Base-by-base conservation (phyloP, 2,329 filamentous ascomycete genomes). In the Sphaerulina populicola region DNA sequence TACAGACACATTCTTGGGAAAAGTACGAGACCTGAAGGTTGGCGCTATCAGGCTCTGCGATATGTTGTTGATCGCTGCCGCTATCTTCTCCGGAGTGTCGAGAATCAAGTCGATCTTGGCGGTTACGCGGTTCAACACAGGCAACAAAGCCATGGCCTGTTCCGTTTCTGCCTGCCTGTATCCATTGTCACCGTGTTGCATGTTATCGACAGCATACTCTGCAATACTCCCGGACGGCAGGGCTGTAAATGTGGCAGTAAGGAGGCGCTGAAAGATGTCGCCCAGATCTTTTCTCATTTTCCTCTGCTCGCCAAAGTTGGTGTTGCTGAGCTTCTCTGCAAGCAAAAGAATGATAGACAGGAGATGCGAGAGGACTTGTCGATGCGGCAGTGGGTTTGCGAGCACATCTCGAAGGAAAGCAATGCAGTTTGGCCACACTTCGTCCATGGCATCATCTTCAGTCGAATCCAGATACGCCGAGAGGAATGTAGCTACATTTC, bases 371-470 rank as follows among this genome's bases (percentile, higher is more conserved):
- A 98, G 71, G 6, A 90, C 91, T 64, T 96, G 90, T 50, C 93
- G 79, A 70, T 98, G 91, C 2, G 93, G 93, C 63, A 98, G 88
- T 1, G 93, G 94, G 64, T 98, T 98, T 21, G 85, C 82, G 27
- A 98, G 76, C 27, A 98, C 79, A 65, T 98, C 94, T 57, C 83
- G 85, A 54, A 97, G 69, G 68, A 98, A 98, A 0, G 85, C 80
- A 62, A 90, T 88, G 67, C 91, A 98, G 66, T 98, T 91, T 37
- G 83, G 78, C 93, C 93, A 98, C 44, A 98, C 95, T 69, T 98
- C 93, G 62, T 98, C 93, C 78, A 96, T 91, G 12, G 93, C 86
- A 72, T 98, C 93, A 62, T 98, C 93, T 64, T 98, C 93, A 10
- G 97, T 75, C 0, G 90, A 93, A 29, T 80, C 80, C 0, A 89